Evolutionary conservation across 345 rosid genomes (phyloP), one percentile per base, ranked within the genome.

Genomic region (Physaria fendleri): DNA sequence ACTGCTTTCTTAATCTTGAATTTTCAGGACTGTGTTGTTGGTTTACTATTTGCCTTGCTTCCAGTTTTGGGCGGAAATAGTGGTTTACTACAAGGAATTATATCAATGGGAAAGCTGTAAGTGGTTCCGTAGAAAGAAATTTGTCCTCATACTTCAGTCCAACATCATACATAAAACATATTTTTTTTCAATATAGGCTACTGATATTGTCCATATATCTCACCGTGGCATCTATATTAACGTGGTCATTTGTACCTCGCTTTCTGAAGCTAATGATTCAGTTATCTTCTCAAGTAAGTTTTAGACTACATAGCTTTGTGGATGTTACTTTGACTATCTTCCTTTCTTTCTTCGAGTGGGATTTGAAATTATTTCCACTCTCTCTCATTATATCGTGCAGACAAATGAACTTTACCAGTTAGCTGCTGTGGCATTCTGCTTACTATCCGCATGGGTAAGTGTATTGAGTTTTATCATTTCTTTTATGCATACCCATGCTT

Each of bases 371-470:
- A 33, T 11, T n/a, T 14, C 27, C 54, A 59, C 44, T 65, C 43
- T 28, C 71, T 71, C n/a, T 68, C 50, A 9, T 66, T 54, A 46
- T 58, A 46, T 51, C 42, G 23, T 74, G 59, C 85, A 94, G 96
- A 87, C 99, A 73, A 94, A 85, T 61, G 99, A 94, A 72, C 97
- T 90, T 58, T 94, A 94, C 74, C 99, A 94, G 72, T 96, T 94
- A 49, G 97, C 99, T 44, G 93, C 88, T 50, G 96, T 94, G 48
- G 99, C 99, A 16, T 94, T 94, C 77, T 94, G 97, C 84, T 79
- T 94, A 64, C 79, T 90, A 72, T 90, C 99, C 53, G 97, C 99
- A 68, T 94, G 99, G 97, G 99, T 94, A 76, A 77, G 89, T 75
- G 59, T 52, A 38, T n/a, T n/a, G n/a, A n/a, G 48, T 62, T 62